A percentile compares a stretch with the other conserved stretches of the same genome.
These are phyloP conservation scores for Hypoxylon fragiforme DNA, from an alignment of 495 filamentous ascomycete species.

Conservation along the genomic window DNA sequence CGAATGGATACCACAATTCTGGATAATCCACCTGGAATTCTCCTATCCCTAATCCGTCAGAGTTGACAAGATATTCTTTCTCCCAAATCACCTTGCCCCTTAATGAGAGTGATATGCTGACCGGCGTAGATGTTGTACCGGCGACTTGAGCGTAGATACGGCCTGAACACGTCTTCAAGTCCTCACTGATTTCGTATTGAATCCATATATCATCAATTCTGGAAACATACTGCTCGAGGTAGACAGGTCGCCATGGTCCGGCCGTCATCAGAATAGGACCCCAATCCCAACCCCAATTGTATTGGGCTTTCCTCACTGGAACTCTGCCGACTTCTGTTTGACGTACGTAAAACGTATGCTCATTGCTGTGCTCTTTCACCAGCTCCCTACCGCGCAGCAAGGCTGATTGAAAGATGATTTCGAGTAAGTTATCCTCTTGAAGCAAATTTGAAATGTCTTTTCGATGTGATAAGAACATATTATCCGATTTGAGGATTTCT, in stretches of 20 bases:
- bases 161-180: conserved; percentile 44
- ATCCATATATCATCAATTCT: conserved; percentile 61
- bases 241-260: conserved; percentile 71
- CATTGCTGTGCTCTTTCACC: conserved; percentile 45
- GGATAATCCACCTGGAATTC: conserved; percentile 58
- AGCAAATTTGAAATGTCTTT: conserved; percentile 39
- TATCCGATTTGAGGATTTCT: conserved; percentile 58
- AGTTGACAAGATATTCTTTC: conserved; percentile 55
- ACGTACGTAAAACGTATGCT: conserved; percentile 51
- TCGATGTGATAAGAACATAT: conserved; percentile 68
- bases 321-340: conserved; percentile 50
- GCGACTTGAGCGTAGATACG: conserved; percentile 50
- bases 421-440: conserved; percentile 33
- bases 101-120: conserved; percentile 46
- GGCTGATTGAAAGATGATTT: conserved; percentile 51
- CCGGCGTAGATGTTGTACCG: conserved; percentile 42
- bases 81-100: conserved; percentile 46
- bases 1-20: conserved; percentile 72
- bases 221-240: conserved; percentile 57
- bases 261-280: conserved; percentile 72
- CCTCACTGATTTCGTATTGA: conserved; percentile 51
- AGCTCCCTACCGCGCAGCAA: conserved; percentile 44
- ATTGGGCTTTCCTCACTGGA: conserved; percentile 53
- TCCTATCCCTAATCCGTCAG: conserved; percentile 43
- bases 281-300: conserved; percentile 88